Percentiles rank a stretch among this genome's conserved stretches.
These are phyloP conservation scores for Achaetomium macrosporum DNA, from an alignment of 2,329 filamentous ascomycete species.

Conservation along the genomic window DNA sequence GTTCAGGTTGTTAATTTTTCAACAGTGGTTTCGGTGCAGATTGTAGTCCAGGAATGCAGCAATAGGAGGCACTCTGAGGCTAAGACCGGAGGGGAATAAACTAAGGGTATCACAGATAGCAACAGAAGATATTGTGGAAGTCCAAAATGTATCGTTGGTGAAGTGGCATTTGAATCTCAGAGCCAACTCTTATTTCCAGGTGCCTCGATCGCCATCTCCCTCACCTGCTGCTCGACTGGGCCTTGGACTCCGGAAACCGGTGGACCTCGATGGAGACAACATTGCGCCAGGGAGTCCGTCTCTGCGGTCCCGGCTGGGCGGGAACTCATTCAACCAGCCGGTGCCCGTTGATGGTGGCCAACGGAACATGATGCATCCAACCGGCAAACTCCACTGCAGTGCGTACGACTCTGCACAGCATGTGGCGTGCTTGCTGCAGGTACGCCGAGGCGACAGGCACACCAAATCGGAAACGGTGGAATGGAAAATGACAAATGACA, in stretches of 20 bases:
- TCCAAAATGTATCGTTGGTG: background rate
- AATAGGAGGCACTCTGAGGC: too few species aligned
- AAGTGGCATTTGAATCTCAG: background rate
- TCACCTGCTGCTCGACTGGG: background rate
- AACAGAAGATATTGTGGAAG: background rate
- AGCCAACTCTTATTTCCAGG: background rate
- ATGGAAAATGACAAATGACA: background rate
- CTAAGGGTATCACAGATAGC: too few species aligned
- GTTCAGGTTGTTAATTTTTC: background rate
- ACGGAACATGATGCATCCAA: conserved; percentile 9
- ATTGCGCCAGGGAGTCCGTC: background rate
- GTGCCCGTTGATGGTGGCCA: background rate
- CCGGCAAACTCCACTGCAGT: background rate
- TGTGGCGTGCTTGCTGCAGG: background rate
- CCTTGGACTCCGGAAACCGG: background rate
- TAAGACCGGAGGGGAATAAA: too few species aligned
- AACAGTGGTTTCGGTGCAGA: background rate
- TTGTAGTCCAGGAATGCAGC: background rate
- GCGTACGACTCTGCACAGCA: background rate
- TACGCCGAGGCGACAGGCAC: too few species aligned
- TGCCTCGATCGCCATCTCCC: background rate
- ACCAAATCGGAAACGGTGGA: background rate
- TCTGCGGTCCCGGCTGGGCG: background rate
- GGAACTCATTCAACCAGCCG: background rate
- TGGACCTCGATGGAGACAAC: background rate